Percentiles rank a stretch among this genome's conserved stretches.
Evolutionary conservation across 2,329 filamentous ascomycete genomes (phyloP).

Genomic region (Catunica adiposa): DNA sequence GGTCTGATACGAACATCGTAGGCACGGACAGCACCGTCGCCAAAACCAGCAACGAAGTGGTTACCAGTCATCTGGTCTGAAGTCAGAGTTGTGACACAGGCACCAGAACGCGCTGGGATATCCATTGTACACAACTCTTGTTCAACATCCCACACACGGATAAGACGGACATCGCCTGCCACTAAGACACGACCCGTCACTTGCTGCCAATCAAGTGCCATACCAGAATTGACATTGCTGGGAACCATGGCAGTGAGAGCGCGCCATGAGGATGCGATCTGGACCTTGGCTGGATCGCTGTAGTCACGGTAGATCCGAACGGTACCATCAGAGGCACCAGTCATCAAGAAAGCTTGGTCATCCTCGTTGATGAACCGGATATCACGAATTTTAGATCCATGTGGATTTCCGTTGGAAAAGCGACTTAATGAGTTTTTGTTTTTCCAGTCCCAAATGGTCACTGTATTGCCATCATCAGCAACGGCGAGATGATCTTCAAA

Average conservation of each 20-base stretch:
- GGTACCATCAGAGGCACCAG: constrained; percentile 86
- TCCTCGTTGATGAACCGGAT: constrained; percentile 98
- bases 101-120: constrained; percentile 84
- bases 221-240: constrained; percentile 82
- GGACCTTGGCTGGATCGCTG: constrained; percentile 56
- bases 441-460: constrained; percentile 90
- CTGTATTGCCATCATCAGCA: constrained; percentile 79
- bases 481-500: constrained; percentile 93
- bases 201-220: constrained; percentile 98
- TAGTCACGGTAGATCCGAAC: constrained; percentile 89
- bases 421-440: constrained; percentile 55
- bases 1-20: constrained; percentile 79
- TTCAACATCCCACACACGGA: constrained; percentile 89
- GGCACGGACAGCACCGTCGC: constrained; percentile 82
- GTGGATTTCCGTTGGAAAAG: constrained; percentile 89
- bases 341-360: constrained; percentile 86
- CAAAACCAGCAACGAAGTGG: constrained; percentile 89
- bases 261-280: constrained; percentile 80
- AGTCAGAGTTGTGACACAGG: constrained; percentile 87
- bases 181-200: constrained; percentile 91
- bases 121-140: constrained; percentile 86
- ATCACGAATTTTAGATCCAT: constrained; percentile 81
- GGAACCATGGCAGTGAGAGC: constrained; percentile 87
- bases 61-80: constrained; percentile 97
- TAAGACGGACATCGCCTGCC: constrained; percentile 86